Percentiles rank a stretch among this genome's conserved stretches.
These are phyloP conservation scores for Ceratocystis alfenasii DNA, from an alignment of 2,329 filamentous ascomycete genomes.

Conservation along the genomic window DNA sequence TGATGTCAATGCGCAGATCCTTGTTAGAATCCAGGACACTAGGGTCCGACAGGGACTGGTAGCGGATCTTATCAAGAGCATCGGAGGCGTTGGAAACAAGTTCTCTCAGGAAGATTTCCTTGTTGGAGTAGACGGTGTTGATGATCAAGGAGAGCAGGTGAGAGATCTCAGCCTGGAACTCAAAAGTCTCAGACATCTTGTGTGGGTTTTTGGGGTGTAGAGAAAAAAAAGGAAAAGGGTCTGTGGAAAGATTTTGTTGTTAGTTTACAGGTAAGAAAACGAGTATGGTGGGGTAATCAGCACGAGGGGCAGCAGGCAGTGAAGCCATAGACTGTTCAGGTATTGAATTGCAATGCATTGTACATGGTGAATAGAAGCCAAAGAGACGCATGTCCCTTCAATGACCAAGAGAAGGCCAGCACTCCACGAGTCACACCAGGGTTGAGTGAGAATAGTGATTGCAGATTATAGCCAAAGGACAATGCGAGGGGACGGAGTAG, in stretches of 20 bases:
- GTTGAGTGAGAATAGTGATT: neutral
- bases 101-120: conserved; percentile 99
- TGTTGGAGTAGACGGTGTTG: conserved; percentile 99
- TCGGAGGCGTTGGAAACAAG: conserved; percentile 97
- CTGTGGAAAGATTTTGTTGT: neutral
- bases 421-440: no score
- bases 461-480: neutral
- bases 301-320: conserved; percentile 16
- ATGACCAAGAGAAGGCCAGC: no score
- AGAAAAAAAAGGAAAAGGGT: conserved; percentile 16
- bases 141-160: conserved; percentile 99
- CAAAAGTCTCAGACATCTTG: conserved; percentile 64
- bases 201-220: conserved; percentile 16
- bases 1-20: conserved; percentile 98
- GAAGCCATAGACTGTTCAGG: neutral
- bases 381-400: no score
- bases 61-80: conserved; percentile 99
- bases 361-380: neutral
- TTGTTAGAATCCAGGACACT: conserved; percentile 95
- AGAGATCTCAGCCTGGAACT: conserved; percentile 99
- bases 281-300: neutral
- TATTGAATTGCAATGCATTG: conserved; percentile 12
- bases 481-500: neutral
- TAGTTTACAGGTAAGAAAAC: neutral
- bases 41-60: conserved; percentile 93